These are phyloP conservation scores for Exophiala spinifera DNA, from an alignment of 2,329 filamentous ascomycete genomes.

Conservation along the genomic window DNA sequence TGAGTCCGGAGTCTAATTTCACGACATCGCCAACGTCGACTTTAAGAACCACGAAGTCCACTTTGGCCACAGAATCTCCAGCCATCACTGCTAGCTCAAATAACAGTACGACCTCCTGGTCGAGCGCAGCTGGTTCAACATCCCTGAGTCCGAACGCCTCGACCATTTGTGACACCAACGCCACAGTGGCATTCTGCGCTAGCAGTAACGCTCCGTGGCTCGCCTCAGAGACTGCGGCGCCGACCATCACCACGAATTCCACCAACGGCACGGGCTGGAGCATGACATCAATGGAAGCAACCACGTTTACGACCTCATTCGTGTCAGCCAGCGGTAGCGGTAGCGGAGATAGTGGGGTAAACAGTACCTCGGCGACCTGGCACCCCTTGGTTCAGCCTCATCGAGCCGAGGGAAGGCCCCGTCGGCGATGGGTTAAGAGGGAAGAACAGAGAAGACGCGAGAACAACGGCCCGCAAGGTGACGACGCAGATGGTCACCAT, in stretches of 20 bases:
- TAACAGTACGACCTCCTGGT: neutral
- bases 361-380: neutral
- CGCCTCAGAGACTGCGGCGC: no score
- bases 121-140: neutral
- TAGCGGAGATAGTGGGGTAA: neutral
- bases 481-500: neutral
- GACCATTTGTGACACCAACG: slow-evolving; percentile 9
- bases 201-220: slow-evolving; percentile 3
- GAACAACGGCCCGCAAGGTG: neutral
- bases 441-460: neutral
- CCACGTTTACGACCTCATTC: neutral
- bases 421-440: no score
- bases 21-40: neutral
- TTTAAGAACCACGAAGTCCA: neutral
- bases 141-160: slow-evolving; percentile 9
- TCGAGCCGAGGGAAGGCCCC: neutral
- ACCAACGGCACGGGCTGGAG: neutral
- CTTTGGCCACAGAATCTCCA: neutral
- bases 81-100: neutral
- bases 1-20: neutral
- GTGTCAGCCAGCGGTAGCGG: neutral
- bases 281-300: neutral
- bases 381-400: neutral
- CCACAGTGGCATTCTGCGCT: slow-evolving; percentile 1
- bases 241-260: neutral